phyloP scores from a whole-genome alignment of 306 rosid genomes.

The Corylus avellana region DNA sequence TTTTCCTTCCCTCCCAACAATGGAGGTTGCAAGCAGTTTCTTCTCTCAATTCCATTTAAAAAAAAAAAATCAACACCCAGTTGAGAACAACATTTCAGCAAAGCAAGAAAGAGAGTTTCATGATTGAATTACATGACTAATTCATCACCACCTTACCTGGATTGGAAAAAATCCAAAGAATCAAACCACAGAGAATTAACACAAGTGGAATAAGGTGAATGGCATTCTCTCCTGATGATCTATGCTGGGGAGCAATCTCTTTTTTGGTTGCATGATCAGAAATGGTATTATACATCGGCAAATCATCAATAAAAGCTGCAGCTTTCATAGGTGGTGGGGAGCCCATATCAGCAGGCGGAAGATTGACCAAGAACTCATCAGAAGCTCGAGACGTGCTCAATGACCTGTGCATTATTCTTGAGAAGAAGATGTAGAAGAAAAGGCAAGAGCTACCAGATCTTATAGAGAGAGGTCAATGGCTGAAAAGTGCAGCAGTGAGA shows the following conservation, averaged over 20 bases:
- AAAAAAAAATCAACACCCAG: not conserved
- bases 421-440: not conserved
- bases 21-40: not conserved
- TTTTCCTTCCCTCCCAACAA: no score
- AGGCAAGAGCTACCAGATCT: not conserved
- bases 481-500: not conserved
- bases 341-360: slow-evolving; percentile 8
- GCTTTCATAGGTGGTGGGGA: slow-evolving; percentile 36
- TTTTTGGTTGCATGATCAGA: slow-evolving; percentile 43
- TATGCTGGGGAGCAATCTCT: slow-evolving; percentile 34
- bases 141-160: not conserved
- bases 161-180: slow-evolving; percentile 77
- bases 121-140: not conserved
- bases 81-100: not conserved
- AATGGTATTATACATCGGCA: slow-evolving; percentile 45
- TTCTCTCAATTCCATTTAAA: not conserved
- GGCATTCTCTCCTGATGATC: slow-evolving; percentile 42
- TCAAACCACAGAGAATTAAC: slow-evolving; percentile 58
- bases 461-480: not conserved
- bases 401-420: slow-evolving; percentile 38
- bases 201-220: slow-evolving; percentile 72
- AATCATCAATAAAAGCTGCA: slow-evolving; percentile 36
- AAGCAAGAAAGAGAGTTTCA: not conserved
- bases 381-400: slow-evolving; percentile 38
- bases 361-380: slow-evolving; percentile 42